Conservation (phyloP, 2,329 filamentous ascomycete genomes). For the Fusarium tupiense region DNA sequence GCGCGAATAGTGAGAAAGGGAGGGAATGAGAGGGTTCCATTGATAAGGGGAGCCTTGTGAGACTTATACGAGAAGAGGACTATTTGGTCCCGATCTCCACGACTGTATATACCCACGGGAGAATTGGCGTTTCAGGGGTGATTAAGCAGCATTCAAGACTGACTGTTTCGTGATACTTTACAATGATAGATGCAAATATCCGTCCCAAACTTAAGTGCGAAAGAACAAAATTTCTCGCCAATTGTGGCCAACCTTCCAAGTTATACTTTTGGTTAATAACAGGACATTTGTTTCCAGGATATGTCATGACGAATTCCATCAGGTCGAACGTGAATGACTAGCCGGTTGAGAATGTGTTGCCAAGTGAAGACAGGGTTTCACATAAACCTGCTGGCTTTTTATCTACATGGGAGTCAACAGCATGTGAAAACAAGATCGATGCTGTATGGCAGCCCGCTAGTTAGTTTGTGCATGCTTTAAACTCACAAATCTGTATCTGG, state of each 20-base stretch:
- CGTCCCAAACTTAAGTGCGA: neutral
- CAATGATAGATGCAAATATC: neutral
- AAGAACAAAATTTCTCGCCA: neutral
- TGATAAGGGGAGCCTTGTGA: neutral
- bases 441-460: neutral
- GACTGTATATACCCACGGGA: conserved; percentile 41
- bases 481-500: neutral
- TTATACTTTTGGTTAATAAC: neutral
- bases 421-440: neutral
- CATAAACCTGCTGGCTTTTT: neutral
- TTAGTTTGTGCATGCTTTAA: neutral
- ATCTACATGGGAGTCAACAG: neutral
- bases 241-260: too few relatives aligned
- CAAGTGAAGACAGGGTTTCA: neutral
- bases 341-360: neutral
- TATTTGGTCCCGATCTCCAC: conserved; percentile 26
- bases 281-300: neutral
- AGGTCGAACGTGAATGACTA: neutral
- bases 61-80: conserved; percentile 11
- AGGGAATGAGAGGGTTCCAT: neutral
- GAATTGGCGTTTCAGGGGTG: conserved; percentile 34
- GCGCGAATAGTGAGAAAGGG: conserved; percentile 2
- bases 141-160: conserved; percentile 7
- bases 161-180: conserved; percentile 8
- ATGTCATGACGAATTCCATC: neutral